A percentile compares a stretch with the other conserved stretches of the same genome.
Conservation (phyloP, 1,284 basidiomycete genomes). For the Cryptococcus hybrid region DNA sequence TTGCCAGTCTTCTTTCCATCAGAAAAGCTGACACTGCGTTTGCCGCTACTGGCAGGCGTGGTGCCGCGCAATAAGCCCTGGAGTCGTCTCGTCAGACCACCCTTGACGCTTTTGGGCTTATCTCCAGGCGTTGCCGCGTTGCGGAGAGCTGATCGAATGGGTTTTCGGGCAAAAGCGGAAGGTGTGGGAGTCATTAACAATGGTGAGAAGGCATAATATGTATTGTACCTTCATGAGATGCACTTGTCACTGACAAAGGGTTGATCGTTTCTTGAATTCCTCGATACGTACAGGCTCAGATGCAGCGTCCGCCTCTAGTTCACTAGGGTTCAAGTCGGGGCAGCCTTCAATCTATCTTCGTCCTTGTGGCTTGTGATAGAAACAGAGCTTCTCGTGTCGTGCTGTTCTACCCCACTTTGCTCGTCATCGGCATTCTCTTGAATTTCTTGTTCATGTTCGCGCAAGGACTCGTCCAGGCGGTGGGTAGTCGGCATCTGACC, state of each 20-base stretch:
- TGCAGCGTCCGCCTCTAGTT: too few relatives aligned
- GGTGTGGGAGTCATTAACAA: conserved; percentile 33
- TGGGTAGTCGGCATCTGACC: background rate
- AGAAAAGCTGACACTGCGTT: conserved; percentile 89
- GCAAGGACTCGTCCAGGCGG: background rate
- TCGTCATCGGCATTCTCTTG: conserved; percentile 1
- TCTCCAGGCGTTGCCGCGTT: conserved; percentile 43
- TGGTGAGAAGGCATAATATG: conserved; percentile 29
- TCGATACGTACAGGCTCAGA: background rate
- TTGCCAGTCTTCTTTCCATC: conserved; percentile 83
- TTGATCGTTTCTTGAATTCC: conserved; percentile 1
- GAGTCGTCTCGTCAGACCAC: conserved; percentile 40
- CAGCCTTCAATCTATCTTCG: background rate
- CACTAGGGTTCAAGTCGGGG: background rate
- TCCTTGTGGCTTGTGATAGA: conserved; percentile 6
- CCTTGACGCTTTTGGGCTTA: conserved; percentile 46
- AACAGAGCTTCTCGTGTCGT: conserved; percentile 4
- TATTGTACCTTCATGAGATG: conserved; percentile 25
- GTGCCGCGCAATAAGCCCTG: conserved; percentile 12
- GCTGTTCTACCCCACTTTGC: conserved; percentile 1
- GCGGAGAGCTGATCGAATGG: conserved; percentile 41
- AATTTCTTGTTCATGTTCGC: conserved; percentile 3
- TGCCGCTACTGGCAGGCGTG: conserved; percentile 32
- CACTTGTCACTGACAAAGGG: conserved; percentile 1
- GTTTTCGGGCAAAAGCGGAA: conserved; percentile 17